These are phyloP conservation scores for Lentinus tigrinus DNA, from an alignment of 768 basidiomycete species.

Conservation along the genomic window DNA sequence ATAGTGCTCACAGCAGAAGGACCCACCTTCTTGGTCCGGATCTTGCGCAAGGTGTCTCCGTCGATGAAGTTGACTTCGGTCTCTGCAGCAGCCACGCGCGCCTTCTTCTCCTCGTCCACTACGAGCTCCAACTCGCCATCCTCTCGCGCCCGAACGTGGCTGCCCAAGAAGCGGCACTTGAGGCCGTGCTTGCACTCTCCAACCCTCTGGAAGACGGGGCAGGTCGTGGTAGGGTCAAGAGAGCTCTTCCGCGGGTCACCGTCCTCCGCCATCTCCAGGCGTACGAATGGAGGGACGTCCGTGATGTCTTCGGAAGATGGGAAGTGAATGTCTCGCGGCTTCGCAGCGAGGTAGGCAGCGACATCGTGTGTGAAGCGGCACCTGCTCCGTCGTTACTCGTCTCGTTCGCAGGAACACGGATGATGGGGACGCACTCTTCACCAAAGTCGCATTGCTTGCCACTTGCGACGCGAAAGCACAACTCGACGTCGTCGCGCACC, in stretches of 20 bases:
- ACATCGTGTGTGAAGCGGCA: conserved; percentile 85
- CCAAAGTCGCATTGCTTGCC: conserved; percentile 73
- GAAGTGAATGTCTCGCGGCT: conserved; percentile 70
- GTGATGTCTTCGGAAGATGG: conserved; percentile 43
- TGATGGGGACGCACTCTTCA: conserved; percentile 45
- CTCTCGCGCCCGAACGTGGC: conserved; percentile 57
- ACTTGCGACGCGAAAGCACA: conserved; percentile 80
- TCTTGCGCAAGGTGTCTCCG: conserved; percentile 53
- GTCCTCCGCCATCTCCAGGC: conserved; percentile 24
- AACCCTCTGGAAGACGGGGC: conserved; percentile 65
- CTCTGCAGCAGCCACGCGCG: conserved; percentile 41
- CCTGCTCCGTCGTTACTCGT: conserved; percentile 31
- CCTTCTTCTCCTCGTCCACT: conserved; percentile 60
- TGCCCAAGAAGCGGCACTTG: conserved; percentile 88
- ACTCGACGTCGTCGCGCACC: conserved; percentile 73
- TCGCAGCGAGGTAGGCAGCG: conserved; percentile 68
- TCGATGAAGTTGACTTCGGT: conserved; percentile 71
- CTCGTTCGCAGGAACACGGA: not conserved
- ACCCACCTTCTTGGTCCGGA: conserved; percentile 69
- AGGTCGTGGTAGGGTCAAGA: conserved; percentile 47
- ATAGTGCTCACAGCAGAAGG: not conserved
- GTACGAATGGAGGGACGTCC: conserved; percentile 51
- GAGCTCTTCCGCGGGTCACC: conserved; percentile 34
- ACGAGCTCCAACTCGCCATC: conserved; percentile 44
- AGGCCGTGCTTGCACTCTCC: conserved; percentile 84